These are phyloP conservation scores for Hymenoscyphus albidus DNA, from an alignment of 2,329 filamentous ascomycete genomes.

Conservation along the genomic window DNA sequence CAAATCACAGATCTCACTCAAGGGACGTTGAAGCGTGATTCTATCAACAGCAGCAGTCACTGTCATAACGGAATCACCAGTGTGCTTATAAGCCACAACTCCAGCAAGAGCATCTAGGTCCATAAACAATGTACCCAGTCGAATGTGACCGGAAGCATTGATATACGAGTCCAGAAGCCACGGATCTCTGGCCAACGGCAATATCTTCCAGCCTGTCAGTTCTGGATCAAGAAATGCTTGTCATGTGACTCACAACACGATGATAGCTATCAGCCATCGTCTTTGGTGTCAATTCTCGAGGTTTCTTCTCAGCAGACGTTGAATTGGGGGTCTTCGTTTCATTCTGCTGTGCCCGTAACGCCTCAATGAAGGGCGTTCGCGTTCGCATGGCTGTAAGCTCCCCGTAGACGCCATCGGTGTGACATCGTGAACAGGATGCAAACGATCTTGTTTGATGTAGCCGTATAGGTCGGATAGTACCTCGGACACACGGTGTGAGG, in stretches of 20 bases:
- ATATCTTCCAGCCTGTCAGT: slow-evolving; percentile 42
- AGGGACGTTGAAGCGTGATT: slow-evolving; percentile 52
- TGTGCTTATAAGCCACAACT: slow-evolving; percentile 65
- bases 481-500: slow-evolving; percentile 2
- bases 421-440: slow-evolving; percentile 18
- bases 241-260: slow-evolving; percentile 49
- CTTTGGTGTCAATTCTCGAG: slow-evolving; percentile 53
- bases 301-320: slow-evolving; percentile 34
- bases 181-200: slow-evolving; percentile 63
- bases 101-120: slow-evolving; percentile 68
- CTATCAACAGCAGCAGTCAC: slow-evolving; percentile 40
- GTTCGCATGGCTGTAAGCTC: slow-evolving; percentile 57
- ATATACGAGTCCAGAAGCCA: slow-evolving; percentile 69
- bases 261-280: slow-evolving; percentile 66
- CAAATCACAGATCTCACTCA: slow-evolving; percentile 66
- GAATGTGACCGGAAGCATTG: slow-evolving; percentile 64
- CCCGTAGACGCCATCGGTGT: slow-evolving; percentile 54
- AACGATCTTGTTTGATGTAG: slow-evolving; percentile 19
- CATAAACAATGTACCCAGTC: slow-evolving; percentile 53
- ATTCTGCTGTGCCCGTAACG: slow-evolving; percentile 50
- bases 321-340: slow-evolving; percentile 17
- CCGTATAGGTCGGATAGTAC: not conserved
- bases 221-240: not conserved
- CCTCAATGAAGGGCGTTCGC: slow-evolving; percentile 66
- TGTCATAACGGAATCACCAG: slow-evolving; percentile 52